Conservation (phyloP, 306 rosid species). For the apple (Malus domestica) region ASM211411v1 NC_041804.1:6343001-6343500, state of each 20-base stretch:
- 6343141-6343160: background rate
- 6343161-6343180: background rate
- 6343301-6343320: too few relatives aligned
- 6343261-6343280: conserved; percentile 1
- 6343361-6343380: too few relatives aligned
- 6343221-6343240: conserved; percentile 13
- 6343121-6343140: background rate
- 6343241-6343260: background rate
- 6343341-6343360: too few relatives aligned
- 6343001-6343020: conserved; percentile 9
- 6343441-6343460: background rate
- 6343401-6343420: background rate
- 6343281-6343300: background rate
- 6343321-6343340: too few relatives aligned
- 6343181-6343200: conserved; percentile 1
- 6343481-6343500: background rate
- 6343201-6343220: conserved; percentile 20
- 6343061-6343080: background rate
- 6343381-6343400: too few relatives aligned
- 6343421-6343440: too few relatives aligned
- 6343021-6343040: background rate
- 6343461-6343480: too few relatives aligned
- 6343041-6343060: background rate
- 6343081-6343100: background rate
- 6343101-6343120: background rate